Percentiles rank a stretch among this genome's conserved stretches.
These are phyloP conservation scores for Penicillium atrosanguineum DNA, from an alignment of 495 filamentous ascomycete genomes.

Conservation along the genomic window DNA sequence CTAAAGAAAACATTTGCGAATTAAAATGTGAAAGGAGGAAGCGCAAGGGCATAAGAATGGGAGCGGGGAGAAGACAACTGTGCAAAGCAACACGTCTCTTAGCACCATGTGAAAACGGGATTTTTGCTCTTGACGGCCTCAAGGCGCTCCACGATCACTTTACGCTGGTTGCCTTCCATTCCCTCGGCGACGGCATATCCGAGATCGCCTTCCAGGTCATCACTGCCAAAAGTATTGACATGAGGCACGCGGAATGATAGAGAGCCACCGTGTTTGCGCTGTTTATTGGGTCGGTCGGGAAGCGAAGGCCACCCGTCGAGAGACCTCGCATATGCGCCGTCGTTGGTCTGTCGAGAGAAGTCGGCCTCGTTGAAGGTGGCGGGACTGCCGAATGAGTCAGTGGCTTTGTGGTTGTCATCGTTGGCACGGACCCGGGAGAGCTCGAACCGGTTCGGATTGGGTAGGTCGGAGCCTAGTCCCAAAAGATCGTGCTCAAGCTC, in stretches of 20 bases:
- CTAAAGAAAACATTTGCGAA: conserved; percentile 18
- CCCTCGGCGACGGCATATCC: conserved; percentile 91
- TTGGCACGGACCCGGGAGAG: conserved; percentile 57
- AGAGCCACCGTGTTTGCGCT: conserved; percentile 43
- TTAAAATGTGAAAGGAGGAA: conserved; percentile 19
- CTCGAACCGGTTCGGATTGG: conserved; percentile 84
- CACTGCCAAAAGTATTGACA: conserved; percentile 54
- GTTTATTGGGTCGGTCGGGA: conserved; percentile 32
- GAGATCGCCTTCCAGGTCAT: conserved; percentile 86
- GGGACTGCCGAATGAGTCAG: conserved; percentile 37
- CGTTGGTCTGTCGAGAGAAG: conserved; percentile 27
- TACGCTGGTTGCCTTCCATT: conserved; percentile 84
- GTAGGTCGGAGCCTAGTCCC: conserved; percentile 65
- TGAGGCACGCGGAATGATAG: conserved; percentile 32
- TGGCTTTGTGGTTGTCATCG: conserved; percentile 35
- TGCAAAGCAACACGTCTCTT: conserved; percentile 16
- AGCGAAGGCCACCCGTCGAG: conserved; percentile 42
- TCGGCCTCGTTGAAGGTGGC: conserved; percentile 35
- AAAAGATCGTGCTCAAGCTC: conserved; percentile 65
- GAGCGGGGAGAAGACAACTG: conserved; percentile 1
- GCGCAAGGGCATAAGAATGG: conserved; percentile 15
- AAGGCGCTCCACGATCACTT: conserved; percentile 93
- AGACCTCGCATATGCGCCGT: conserved; percentile 29
- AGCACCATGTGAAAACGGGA: conserved; percentile 98
- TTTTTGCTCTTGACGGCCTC: conserved; percentile 94